Base-by-base conservation (phyloP, 495 filamentous ascomycete species). In the Penicillium nucicola region DNA sequence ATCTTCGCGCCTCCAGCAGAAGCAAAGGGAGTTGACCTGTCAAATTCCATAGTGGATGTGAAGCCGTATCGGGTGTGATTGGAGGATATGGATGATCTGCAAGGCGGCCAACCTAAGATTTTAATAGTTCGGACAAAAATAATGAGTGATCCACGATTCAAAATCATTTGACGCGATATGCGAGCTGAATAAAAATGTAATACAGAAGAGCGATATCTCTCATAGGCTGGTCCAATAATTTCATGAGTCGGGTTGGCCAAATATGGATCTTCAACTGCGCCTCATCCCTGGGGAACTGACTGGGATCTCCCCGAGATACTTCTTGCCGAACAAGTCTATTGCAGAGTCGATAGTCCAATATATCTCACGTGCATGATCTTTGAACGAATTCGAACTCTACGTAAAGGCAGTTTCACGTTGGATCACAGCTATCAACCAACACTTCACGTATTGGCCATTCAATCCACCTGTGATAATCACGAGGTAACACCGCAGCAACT, bases 21-120 rank as follows among this genome's bases (percentile, higher is more conserved):
- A 48, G 28, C 50, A 48, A 48, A 38, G 37, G 18, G 18, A 13
- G 28, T 20, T 56, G 60, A 64, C 48, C 56, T 37, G 42, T 64
- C 61, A 64, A 20, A 61, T 64, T 53, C 49, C 34, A 22, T 14
- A 14, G 53, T 45, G 47, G 39, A 45, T 36, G 33, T 30, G 11
- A 23, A 32, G 31, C 10, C 14, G 20, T 14, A 15, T n/a, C 2
- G 28, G 2, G 18, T 33, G 11, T 50, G 35, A 61, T 58, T 58
- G 44, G 58, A 32, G 1, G 31, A 10, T 19, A 30, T 18, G 33
- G 22, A 15, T 46, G 54, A 60, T 57, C 46, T 61, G 50, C 57
- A 52, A 42, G 43, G 23, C 38, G 57, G 46, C 54, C 39, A 30
- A 34, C 41, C 41, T 19, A 33, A 39, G 18, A 19, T 14, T n/a